Percentiles rank a stretch among this genome's conserved stretches.
These are phyloP conservation scores for Leccinum pseudoinsigne DNA, from an alignment of 1,284 basidiomycete genomes.

Conservation along the genomic window DNA sequence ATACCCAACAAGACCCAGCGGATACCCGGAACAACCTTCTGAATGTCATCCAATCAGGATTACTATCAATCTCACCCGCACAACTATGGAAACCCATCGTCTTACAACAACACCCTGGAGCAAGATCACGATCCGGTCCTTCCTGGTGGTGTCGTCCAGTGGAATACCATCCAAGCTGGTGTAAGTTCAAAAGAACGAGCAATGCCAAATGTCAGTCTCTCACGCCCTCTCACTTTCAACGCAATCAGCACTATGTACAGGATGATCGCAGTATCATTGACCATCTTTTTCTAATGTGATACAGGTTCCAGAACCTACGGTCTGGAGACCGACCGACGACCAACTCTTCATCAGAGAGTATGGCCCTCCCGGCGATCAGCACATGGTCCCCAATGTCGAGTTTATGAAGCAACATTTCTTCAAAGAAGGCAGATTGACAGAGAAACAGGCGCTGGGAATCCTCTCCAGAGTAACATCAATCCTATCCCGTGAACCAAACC, in stretches of 20 bases:
- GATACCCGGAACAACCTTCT: conserved; percentile 21
- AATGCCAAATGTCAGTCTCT: conserved; percentile 32
- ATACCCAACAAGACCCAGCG: conserved; percentile 18
- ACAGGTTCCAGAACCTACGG: conserved; percentile 27
- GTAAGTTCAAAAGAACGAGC: conserved; percentile 28
- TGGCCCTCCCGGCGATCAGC: conserved; percentile 26
- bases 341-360: conserved; percentile 33
- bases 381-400: conserved; percentile 67
- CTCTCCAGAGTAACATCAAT: conserved; percentile 77
- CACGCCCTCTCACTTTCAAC: conserved; percentile 11
- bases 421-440: conserved; percentile 84
- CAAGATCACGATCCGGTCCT: conserved; percentile 32
- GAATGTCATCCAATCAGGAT: conserved; percentile 28
- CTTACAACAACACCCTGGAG: conserved; percentile 16
- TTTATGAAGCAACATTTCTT: conserved; percentile 95
- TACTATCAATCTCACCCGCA: conserved; percentile 21
- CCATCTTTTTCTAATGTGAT: conserved; percentile 16
- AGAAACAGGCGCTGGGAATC: conserved; percentile 89
- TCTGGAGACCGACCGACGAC: conserved; percentile 26
- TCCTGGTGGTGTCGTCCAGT: conserved; percentile 33
- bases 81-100: conserved; percentile 15
- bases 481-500: conserved; percentile 82
- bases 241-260: conserved; percentile 13
- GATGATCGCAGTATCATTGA: conserved; percentile 28
- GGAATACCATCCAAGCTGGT: conserved; percentile 18